Conservation (phyloP, 805 yeast genomes). For the Sungouiella thailandica region DNA sequence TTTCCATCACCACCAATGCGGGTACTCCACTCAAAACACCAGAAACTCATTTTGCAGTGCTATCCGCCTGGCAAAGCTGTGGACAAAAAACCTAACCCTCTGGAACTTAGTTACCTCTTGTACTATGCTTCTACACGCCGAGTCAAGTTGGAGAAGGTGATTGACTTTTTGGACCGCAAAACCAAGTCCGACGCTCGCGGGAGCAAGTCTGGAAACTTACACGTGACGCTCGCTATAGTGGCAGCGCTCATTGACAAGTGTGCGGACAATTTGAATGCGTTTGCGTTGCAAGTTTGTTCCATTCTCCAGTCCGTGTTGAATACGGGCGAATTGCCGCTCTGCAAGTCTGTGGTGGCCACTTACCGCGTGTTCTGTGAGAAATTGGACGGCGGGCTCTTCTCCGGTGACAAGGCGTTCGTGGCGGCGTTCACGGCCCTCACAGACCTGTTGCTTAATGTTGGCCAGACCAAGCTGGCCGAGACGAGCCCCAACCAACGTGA, state of each 20-base stretch:
- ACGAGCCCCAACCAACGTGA: slow-evolving; percentile 32
- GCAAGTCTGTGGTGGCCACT: slow-evolving; percentile 47
- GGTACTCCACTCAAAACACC: slow-evolving; percentile 74
- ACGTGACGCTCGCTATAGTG: slow-evolving; percentile 72
- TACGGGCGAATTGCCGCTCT: slow-evolving; percentile 57
- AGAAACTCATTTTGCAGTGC: slow-evolving; percentile 82
- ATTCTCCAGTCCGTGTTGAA: slow-evolving; percentile 50
- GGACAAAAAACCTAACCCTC: slow-evolving; percentile 88
- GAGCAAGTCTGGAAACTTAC: slow-evolving; percentile 70
- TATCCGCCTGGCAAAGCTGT: slow-evolving; percentile 84
- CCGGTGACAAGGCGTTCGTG: slow-evolving; percentile 60
- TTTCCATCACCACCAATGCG: slow-evolving; percentile 22
- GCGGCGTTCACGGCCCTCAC: slow-evolving; percentile 31
- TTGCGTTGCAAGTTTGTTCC: slow-evolving; percentile 63
- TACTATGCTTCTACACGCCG: slow-evolving; percentile 90
- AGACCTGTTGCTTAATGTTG: slow-evolving; percentile 14
- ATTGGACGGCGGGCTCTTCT: slow-evolving; percentile 53
- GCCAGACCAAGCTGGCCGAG: slow-evolving; percentile 9
- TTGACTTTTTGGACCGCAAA: slow-evolving; percentile 58
- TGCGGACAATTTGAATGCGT: slow-evolving; percentile 76
- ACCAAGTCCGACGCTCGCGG: slow-evolving; percentile 57
- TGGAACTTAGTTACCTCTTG: slow-evolving; percentile 81
- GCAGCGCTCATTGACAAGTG: slow-evolving; percentile 69
- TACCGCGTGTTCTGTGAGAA: slow-evolving; percentile 38
- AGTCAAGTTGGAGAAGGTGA: slow-evolving; percentile 84